Evolutionary conservation across 2,329 filamentous ascomycete genomes (phyloP).

Genomic region (Colletotrichum sp.): DNA sequence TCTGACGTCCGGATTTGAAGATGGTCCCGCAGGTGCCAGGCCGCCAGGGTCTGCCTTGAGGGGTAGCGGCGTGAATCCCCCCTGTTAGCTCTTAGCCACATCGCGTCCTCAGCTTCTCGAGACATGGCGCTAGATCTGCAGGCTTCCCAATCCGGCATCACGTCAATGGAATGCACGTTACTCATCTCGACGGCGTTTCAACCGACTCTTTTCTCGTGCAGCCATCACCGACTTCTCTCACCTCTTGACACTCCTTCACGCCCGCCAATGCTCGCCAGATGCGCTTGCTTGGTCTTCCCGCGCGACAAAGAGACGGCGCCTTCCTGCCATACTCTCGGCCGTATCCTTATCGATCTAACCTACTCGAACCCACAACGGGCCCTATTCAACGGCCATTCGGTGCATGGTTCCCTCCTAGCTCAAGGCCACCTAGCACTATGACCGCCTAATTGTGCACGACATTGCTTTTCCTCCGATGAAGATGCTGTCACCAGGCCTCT

Average conservation of each 20-base stretch:
- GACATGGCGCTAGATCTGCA: slow-evolving; percentile 5
- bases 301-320: slow-evolving; percentile 19
- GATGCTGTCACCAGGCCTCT: background rate
- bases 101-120: background rate
- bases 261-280: background rate
- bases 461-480: slow-evolving; percentile 3
- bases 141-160: slow-evolving; percentile 13
- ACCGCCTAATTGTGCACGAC: background rate
- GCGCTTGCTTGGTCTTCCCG: slow-evolving; percentile 18
- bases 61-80: slow-evolving; percentile 8
- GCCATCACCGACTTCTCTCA: background rate
- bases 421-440: background rate
- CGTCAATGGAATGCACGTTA: slow-evolving; percentile 16
- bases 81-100: slow-evolving; percentile 6
- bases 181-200: slow-evolving; percentile 7
- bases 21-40: background rate
- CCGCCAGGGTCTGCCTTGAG: background rate
- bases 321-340: slow-evolving; percentile 16
- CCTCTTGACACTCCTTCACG: background rate
- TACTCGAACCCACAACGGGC: slow-evolving; percentile 2
- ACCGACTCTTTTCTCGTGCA: background rate
- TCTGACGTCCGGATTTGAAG: slow-evolving; percentile 10
- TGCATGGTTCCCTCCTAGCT: slow-evolving; percentile 3
- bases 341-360: slow-evolving; percentile 14
- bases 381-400: slow-evolving; percentile 13